Evolutionary conservation across 192 early-diverging fungal genomes (phyloP).

Genomic region (Coemansia sp.): DNA sequence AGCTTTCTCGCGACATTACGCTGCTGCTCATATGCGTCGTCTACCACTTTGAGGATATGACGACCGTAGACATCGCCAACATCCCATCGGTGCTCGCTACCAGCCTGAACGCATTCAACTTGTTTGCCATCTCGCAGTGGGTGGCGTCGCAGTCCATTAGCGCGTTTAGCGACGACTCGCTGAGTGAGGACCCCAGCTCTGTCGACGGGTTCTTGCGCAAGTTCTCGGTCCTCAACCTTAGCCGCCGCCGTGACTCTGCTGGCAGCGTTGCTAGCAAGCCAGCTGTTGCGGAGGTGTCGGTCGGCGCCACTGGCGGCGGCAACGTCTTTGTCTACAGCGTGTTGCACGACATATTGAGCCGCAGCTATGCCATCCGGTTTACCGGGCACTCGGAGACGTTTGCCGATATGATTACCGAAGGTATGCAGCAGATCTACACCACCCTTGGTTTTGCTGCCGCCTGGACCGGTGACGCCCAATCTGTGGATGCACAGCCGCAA

Average conservation of each 20-base stretch:
- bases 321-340: constrained; percentile 38
- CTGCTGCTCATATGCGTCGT: constrained; percentile 28
- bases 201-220: constrained; percentile 44
- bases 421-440: constrained; percentile 33
- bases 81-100: constrained; percentile 23
- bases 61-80: neutral
- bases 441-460: constrained; percentile 12
- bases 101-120: constrained; percentile 11
- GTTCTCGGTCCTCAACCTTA: constrained; percentile 52
- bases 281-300: neutral
- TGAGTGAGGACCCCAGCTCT: constrained; percentile 5
- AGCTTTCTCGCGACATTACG: constrained; percentile 30
- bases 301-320: neutral
- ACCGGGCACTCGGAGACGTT: constrained; percentile 28
- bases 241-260: constrained; percentile 24
- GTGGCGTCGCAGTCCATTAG: constrained; percentile 32
- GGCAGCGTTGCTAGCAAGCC: constrained; percentile 8
- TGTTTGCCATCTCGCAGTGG: constrained; percentile 38
- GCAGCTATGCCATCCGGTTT: constrained; percentile 26
- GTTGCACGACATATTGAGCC: constrained; percentile 31
- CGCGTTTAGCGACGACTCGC: constrained; percentile 9
- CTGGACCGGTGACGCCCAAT: neutral
- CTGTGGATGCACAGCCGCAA: constrained; percentile 8
- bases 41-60: constrained; percentile 20
- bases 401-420: constrained; percentile 45